Evolutionary conservation across 108 stramenopile genomes (phyloP).

Genomic region (Cyclotella kingstonii): DNA sequence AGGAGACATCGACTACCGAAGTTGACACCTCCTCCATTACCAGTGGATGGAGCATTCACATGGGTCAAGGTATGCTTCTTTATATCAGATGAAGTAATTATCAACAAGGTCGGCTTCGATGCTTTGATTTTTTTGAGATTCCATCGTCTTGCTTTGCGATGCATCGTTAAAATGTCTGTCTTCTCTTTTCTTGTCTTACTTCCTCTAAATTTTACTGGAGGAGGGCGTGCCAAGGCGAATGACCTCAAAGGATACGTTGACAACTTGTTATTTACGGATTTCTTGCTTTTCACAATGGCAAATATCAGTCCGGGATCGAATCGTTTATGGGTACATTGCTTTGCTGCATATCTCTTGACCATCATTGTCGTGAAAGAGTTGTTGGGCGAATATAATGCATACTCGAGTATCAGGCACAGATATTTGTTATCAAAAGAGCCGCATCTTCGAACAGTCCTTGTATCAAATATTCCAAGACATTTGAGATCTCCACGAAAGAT

Average conservation of each 20-base stretch:
- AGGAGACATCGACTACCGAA: slow-evolving; percentile 84
- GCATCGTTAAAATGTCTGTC: slow-evolving; percentile 88
- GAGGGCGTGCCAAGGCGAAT: slow-evolving; percentile 70
- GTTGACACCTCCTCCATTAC: slow-evolving; percentile 79
- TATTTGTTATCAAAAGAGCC: slow-evolving; percentile 82
- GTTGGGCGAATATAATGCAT: slow-evolving; percentile 83
- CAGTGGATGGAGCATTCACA: slow-evolving; percentile 72
- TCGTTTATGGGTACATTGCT: slow-evolving; percentile 88
- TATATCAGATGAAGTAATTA: slow-evolving; percentile 85
- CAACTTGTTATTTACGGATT: slow-evolving; percentile 74
- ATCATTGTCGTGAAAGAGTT: slow-evolving; percentile 80
- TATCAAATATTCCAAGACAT: slow-evolving; percentile 87
- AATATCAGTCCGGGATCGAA: slow-evolving; percentile 70
- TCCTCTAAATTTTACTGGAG: slow-evolving; percentile 86
- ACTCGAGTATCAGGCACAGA: slow-evolving; percentile 81
- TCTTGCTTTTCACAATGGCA: slow-evolving; percentile 88
- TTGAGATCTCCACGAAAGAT: slow-evolving; percentile 75
- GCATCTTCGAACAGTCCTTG: slow-evolving; percentile 83
- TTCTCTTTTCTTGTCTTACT: slow-evolving; percentile 81
- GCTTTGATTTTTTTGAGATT: slow-evolving; percentile 84
- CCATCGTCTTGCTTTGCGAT: slow-evolving; percentile 81
- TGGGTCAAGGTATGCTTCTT: slow-evolving; percentile 83
- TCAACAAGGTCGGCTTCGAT: slow-evolving; percentile 88
- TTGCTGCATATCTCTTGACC: slow-evolving; percentile 82
- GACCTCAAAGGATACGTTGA: slow-evolving; percentile 75